Evolutionary conservation across 2,329 filamentous ascomycete genomes (phyloP).

Genomic region (Sphaerulina musiva): DNA sequence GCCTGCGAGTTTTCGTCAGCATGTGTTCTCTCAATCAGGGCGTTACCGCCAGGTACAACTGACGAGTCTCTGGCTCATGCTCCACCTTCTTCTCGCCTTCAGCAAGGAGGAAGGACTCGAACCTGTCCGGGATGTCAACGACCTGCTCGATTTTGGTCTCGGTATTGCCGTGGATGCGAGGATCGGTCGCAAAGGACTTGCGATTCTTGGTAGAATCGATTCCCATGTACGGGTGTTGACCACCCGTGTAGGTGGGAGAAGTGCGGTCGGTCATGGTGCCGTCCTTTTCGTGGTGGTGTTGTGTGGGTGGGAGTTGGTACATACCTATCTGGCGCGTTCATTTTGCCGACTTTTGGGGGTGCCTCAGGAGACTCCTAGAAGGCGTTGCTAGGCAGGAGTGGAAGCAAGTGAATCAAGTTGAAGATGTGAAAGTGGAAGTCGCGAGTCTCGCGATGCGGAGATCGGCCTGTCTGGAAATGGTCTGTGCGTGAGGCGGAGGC

Average conservation of each 20-base stretch:
- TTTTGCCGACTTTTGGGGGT: slow-evolving; percentile 27
- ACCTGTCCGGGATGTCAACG: slow-evolving; percentile 51
- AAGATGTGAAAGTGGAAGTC: slow-evolving; percentile 1
- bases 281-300: slow-evolving; percentile 5
- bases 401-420: slow-evolving; percentile 4
- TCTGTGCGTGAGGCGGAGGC: neutral
- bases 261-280: slow-evolving; percentile 14
- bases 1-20: slow-evolving; percentile 46
- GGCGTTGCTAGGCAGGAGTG: neutral
- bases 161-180: slow-evolving; percentile 19
- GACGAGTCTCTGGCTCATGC: slow-evolving; percentile 81
- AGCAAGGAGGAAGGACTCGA: slow-evolving; percentile 83
- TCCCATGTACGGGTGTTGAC: slow-evolving; percentile 7
- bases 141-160: slow-evolving; percentile 20
- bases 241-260: slow-evolving; percentile 7
- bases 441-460: slow-evolving; percentile 1
- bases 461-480: neutral
- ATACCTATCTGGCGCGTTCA: slow-evolving; percentile 53
- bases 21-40: neutral
- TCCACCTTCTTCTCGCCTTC: slow-evolving; percentile 92
- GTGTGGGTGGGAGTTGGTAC: slow-evolving; percentile 19
- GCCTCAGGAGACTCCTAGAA: slow-evolving; percentile 16
- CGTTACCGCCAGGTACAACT: slow-evolving; percentile 32
- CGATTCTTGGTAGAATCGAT: slow-evolving; percentile 13
- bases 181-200: slow-evolving; percentile 14